These are phyloP conservation scores for Penicillium subrubescens DNA, from an alignment of 495 filamentous ascomycete species.

Conservation along the genomic window DNA sequence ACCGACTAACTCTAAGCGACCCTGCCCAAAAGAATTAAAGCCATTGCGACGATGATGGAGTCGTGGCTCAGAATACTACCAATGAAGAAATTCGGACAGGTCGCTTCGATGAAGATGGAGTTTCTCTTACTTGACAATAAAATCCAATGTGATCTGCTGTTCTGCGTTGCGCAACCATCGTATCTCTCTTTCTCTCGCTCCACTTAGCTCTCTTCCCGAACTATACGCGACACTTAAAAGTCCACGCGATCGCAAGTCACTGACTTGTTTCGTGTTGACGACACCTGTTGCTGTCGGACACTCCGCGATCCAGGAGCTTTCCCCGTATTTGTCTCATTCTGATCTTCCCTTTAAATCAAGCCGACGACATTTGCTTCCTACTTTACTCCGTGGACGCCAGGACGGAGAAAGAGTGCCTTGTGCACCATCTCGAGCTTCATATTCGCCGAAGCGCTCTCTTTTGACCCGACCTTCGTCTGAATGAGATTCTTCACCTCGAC, in stretches of 20 bases:
- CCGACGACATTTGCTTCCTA: background rate
- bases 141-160: background rate
- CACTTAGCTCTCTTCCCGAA: background rate
- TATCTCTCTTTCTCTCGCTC: background rate
- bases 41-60: background rate
- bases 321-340: background rate
- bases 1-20: constrained; percentile 19
- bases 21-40: background rate
- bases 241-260: background rate
- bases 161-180: background rate
- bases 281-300: background rate
- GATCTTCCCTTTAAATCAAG: background rate
- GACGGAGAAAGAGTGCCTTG: background rate
- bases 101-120: background rate
- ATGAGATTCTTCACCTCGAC: background rate
- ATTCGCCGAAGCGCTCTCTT: background rate
- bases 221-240: background rate
- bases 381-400: background rate
- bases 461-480: background rate
- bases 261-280: background rate
- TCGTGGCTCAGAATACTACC: background rate
- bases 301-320: background rate
- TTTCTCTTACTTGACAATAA: background rate
- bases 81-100: background rate
- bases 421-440: background rate